phyloP scores from a whole-genome alignment of 108 stramenopile genomes.

The Conticribra weissflogii region DNA sequence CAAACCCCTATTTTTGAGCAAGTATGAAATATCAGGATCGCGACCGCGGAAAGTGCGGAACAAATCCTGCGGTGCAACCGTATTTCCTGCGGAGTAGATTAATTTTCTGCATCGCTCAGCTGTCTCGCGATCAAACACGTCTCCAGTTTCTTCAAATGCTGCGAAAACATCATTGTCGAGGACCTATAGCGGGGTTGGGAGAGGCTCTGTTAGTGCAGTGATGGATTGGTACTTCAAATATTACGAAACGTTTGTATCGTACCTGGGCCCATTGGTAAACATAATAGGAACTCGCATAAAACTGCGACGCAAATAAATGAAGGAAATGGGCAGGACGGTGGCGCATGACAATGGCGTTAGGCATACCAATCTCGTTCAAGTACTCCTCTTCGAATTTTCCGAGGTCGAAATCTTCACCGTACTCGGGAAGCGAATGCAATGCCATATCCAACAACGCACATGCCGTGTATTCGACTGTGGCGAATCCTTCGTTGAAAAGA shows the following conservation, averaged over 20 bases:
- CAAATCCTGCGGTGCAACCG: constrained; percentile 72
- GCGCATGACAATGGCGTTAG: constrained; percentile 83
- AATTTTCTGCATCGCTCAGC: constrained; percentile 63
- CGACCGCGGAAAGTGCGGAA: constrained; percentile 73
- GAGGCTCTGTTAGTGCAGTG: no score
- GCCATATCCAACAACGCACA: constrained; percentile 82
- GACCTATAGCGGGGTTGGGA: constrained; percentile 66
- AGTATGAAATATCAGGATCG: constrained; percentile 71
- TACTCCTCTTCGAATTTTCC: constrained; percentile 66
- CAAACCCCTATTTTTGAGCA: constrained; percentile 72
- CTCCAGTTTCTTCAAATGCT: constrained; percentile 74
- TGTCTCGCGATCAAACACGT: constrained; percentile 64
- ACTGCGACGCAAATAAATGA: constrained; percentile 61
- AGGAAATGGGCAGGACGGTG: constrained; percentile 76
- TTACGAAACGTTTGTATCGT: no score
- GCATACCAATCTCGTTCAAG: constrained; percentile 72
- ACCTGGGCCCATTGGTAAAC: constrained; percentile 19
- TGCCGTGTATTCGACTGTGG: constrained; percentile 74
- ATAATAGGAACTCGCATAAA: constrained; percentile 77
- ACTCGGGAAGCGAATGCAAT: constrained; percentile 70
- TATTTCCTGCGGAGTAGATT: constrained; percentile 79
- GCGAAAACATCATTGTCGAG: constrained; percentile 80
- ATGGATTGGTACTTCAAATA: no score
- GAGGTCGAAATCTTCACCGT: constrained; percentile 68
- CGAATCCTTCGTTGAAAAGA: constrained; percentile 81